Evolutionary conservation across 345 rosid species (phyloP), one percentile per base, ranked within the genome.

Genomic region (Syzygium grande): DNA sequence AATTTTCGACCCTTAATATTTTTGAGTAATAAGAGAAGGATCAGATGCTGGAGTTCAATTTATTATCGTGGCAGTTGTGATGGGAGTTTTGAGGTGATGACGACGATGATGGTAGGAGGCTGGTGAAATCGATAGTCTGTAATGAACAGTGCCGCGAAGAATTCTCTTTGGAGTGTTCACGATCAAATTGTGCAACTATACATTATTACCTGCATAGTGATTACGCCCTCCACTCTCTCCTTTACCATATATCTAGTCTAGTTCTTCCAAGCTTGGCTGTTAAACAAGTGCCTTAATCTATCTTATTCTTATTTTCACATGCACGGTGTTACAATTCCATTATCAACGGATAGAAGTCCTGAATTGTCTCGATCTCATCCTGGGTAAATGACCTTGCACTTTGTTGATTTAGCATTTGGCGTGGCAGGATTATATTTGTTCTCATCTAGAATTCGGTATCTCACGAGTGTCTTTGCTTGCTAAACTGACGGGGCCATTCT

Each of bases 21-120:
- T 29, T 86, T 56, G 52, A 41, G 23, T 73, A 90, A 87, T 87
- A 84, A 87, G 84, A 52, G 77, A 68, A 68, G 23, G 19, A 68
- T 16, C 46, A 4, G 25, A 68, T 68, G 22, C 46, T 68, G 46
- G 46, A 68, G 80, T 68, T 68, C 59, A 55, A 29, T 52, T 52
- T 84, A 17, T 84, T 19, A 52, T 84, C 15, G 27, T 29, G 86
- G 52, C 25, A 34, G 13, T 34, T 68, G 25, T 34, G 80, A 34
- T 17, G 46, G 46, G 46, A 68, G 79, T 68, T 68, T 68, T 68
- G 46, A 16, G 46, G 23, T 6, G 13, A 2, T 23, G 49, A 22
- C 3, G 56, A 51, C 17, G 49, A 51, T 2, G 6, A 46, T 7
- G 27, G 86, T 51, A n/a, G 58, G 25, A 59, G 5, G 41, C 41